Evolutionary conservation across 495 filamentous ascomycete species (phyloP).

Genomic region (Penicillium daleae): DNA sequence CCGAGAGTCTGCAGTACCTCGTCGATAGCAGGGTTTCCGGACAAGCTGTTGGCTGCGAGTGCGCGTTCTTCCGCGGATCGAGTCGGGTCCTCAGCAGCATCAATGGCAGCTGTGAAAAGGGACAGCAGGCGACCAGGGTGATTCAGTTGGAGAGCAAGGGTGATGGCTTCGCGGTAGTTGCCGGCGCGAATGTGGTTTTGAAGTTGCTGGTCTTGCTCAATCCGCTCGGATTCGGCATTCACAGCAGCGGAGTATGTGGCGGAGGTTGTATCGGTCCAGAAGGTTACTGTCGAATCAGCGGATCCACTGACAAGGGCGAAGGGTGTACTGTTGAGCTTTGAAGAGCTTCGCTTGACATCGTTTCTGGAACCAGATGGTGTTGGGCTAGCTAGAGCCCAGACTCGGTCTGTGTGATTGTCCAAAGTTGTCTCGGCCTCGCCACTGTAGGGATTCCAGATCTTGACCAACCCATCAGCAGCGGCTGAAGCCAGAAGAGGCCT

Average conservation of each 20-base stretch:
- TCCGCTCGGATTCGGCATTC: conserved; percentile 70
- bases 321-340: conserved; percentile 39
- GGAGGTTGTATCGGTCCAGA: conserved; percentile 93
- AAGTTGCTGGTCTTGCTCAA: conserved; percentile 91
- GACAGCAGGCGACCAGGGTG: conserved; percentile 83
- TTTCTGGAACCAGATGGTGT: conserved; percentile 50
- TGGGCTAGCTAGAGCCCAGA: conserved; percentile 83
- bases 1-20: conserved; percentile 77
- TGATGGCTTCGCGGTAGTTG: conserved; percentile 89
- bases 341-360: conserved; percentile 37
- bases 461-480: conserved; percentile 94
- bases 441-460: conserved; percentile 81
- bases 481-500: conserved; percentile 75
- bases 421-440: conserved; percentile 87
- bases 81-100: conserved; percentile 52
- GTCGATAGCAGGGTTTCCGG: conserved; percentile 79
- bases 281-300: conserved; percentile 85
- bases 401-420: conserved; percentile 94
- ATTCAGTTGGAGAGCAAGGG: conserved; percentile 87
- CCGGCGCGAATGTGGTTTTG: conserved; percentile 87
- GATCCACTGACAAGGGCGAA: conserved; percentile 83
- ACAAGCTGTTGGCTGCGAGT: conserved; percentile 50
- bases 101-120: conserved; percentile 80
- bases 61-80: conserved; percentile 28
- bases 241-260: conserved; percentile 71